phyloP scores from a whole-genome alignment of 371 early-diverging fungal genomes.

The Circinella minor region DNA sequence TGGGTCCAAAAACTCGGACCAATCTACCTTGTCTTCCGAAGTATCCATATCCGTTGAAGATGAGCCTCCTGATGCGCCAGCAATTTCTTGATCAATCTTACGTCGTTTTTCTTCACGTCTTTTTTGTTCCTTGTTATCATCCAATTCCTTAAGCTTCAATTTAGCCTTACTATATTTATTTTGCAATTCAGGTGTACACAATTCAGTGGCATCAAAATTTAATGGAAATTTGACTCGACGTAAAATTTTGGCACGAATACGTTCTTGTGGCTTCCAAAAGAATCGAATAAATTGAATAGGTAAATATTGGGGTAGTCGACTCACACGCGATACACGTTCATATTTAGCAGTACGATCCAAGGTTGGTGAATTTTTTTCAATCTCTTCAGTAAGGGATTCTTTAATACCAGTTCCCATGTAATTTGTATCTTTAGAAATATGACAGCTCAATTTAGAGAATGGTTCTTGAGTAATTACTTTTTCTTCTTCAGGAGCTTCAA shows the following conservation, averaged over 20 bases:
- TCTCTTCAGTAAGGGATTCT: slow-evolving; percentile 73
- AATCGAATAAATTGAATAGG: slow-evolving; percentile 93
- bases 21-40: slow-evolving; percentile 39
- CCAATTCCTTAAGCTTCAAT: slow-evolving; percentile 70
- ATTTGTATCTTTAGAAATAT: slow-evolving; percentile 75
- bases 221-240: slow-evolving; percentile 93
- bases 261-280: slow-evolving; percentile 91
- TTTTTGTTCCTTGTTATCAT: slow-evolving; percentile 77
- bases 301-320: slow-evolving; percentile 88
- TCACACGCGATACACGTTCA: slow-evolving; percentile 75
- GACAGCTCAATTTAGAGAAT: slow-evolving; percentile 85
- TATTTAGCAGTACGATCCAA: slow-evolving; percentile 83
- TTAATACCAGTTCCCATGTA: slow-evolving; percentile 71
- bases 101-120: slow-evolving; percentile 68
- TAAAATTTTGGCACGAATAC: slow-evolving; percentile 90
- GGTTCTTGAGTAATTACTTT: slow-evolving; percentile 62
- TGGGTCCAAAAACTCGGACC: slow-evolving; percentile 65
- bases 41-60: slow-evolving; percentile 39
- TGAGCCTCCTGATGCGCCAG: slow-evolving; percentile 23
- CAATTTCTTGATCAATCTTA: slow-evolving; percentile 48
- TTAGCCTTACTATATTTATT: slow-evolving; percentile 79
- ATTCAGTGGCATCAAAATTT: slow-evolving; percentile 85
- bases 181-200: slow-evolving; percentile 87
- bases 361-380: slow-evolving; percentile 90
- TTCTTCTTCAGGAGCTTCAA: slow-evolving; percentile 83